These are phyloP conservation scores for Talaromyces funiculosus DNA, from an alignment of 2,329 filamentous ascomycete species.

Conservation along the genomic window DNA sequence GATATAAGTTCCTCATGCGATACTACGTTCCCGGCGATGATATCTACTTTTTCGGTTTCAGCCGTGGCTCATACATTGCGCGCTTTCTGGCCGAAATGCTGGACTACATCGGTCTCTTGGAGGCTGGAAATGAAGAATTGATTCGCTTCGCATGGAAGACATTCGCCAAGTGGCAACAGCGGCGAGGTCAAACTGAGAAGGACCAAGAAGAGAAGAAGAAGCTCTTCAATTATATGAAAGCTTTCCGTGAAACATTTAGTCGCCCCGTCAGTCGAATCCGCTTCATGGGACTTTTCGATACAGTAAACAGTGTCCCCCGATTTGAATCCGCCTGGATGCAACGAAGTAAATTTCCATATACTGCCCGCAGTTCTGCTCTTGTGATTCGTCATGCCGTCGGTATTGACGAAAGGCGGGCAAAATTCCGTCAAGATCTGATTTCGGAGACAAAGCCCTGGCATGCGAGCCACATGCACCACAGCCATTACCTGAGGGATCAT, in stretches of 20 bases:
- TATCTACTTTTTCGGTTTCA: constrained; percentile 71
- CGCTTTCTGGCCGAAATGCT: constrained; percentile 78
- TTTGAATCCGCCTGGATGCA: constrained; percentile 71
- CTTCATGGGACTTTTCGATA: constrained; percentile 76
- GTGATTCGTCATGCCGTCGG: constrained; percentile 54
- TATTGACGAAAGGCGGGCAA: constrained; percentile 54
- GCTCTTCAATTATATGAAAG: constrained; percentile 70
- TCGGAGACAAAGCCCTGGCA: constrained; percentile 37
- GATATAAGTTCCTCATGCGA: constrained; percentile 73
- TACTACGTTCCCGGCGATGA: constrained; percentile 57
- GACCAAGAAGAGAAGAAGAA: constrained; percentile 32
- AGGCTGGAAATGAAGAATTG: constrained; percentile 80
- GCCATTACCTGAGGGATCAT: constrained; percentile 15
- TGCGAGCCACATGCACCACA: constrained; percentile 20
- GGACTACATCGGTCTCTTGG: constrained; percentile 72
- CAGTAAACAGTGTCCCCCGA: constrained; percentile 70
- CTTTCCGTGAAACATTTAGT: constrained; percentile 75
- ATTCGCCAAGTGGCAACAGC: constrained; percentile 39
- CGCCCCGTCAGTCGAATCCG: constrained; percentile 66
- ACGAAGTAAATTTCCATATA: constrained; percentile 65
- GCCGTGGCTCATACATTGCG: constrained; percentile 66
- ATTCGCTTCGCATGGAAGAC: constrained; percentile 72
- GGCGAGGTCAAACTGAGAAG: constrained; percentile 24
- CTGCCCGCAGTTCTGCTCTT: constrained; percentile 49
- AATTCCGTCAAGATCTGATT: constrained; percentile 54